Conservation (phyloP, 2,329 filamentous ascomycete genomes). For the Blastomyces silverae region DNA sequence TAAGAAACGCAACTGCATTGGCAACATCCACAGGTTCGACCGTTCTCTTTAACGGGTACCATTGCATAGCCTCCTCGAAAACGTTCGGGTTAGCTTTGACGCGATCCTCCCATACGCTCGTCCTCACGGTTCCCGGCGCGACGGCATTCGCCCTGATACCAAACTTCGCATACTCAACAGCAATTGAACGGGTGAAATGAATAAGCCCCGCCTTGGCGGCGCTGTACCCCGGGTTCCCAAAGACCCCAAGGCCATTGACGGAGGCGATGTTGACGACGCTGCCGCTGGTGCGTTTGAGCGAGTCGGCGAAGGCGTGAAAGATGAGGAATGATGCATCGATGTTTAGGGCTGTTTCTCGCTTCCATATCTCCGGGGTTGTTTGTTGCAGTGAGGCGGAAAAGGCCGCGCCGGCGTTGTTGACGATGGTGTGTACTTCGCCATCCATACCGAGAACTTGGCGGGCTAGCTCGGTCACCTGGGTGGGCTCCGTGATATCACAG, state of each 20-base stretch:
- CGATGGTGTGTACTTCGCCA: slow-evolving; percentile 22
- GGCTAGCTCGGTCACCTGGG: slow-evolving; percentile 19
- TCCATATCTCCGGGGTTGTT: slow-evolving; percentile 21
- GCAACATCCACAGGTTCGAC: slow-evolving; percentile 27
- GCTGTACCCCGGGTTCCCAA: slow-evolving; percentile 30
- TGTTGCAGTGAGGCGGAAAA: slow-evolving; percentile 24
- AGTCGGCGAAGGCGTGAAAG: slow-evolving; percentile 22
- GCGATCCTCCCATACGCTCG: slow-evolving; percentile 21
- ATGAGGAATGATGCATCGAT: slow-evolving; percentile 22
- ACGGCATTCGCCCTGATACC: slow-evolving; percentile 39
- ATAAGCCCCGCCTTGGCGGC: slow-evolving; percentile 39
- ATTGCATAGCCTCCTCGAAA: slow-evolving; percentile 22
- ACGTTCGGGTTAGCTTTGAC: slow-evolving; percentile 19
- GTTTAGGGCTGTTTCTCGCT: slow-evolving; percentile 23
- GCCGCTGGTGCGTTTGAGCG: slow-evolving; percentile 19
- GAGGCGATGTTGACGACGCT: slow-evolving; percentile 23
- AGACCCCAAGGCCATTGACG: slow-evolving; percentile 23
- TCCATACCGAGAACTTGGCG: slow-evolving; percentile 15
- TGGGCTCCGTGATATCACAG: slow-evolving; percentile 27
- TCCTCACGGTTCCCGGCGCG: slow-evolving; percentile 26
- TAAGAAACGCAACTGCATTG: slow-evolving; percentile 25
- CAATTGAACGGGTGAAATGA: slow-evolving; percentile 37
- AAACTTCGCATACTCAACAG: slow-evolving; percentile 30
- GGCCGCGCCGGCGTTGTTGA: slow-evolving; percentile 29
- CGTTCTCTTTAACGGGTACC: slow-evolving; percentile 24